These are phyloP conservation scores for Silene vulgaris DNA, from an alignment of 179 eudicot genomes.

Conservation along the genomic window DNA sequence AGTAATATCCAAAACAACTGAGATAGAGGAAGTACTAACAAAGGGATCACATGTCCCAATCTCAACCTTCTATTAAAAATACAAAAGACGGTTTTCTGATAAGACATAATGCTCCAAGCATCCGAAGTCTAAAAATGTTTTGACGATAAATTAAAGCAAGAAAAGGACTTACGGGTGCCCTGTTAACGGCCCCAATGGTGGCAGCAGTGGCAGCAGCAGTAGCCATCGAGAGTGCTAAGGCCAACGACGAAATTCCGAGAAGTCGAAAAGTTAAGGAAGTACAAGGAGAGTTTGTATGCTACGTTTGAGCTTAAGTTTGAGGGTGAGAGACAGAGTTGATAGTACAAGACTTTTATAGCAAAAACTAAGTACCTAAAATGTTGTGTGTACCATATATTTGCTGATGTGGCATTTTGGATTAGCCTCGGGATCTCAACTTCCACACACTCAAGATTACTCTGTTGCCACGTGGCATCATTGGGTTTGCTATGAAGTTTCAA, in stretches of 20 bases:
- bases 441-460: constrained; percentile 70
- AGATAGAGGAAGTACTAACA: no score
- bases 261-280: not conserved
- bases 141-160: not conserved
- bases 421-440: constrained; percentile 39
- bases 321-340: constrained; percentile 2
- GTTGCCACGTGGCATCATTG: constrained; percentile 47
- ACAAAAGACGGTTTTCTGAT: no score
- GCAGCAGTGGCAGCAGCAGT: constrained; percentile 61
- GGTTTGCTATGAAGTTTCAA: not conserved
- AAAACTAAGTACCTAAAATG: not conserved
- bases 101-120: not conserved
- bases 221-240: constrained; percentile 44
- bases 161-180: constrained; percentile 44
- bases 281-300: not conserved
- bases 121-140: not conserved
- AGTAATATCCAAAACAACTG: no score
- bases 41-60: no score
- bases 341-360: not conserved
- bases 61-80: no score
- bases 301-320: constrained; percentile 2
- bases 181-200: constrained; percentile 71
- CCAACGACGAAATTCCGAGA: constrained; percentile 12
- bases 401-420: constrained; percentile 34
- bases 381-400: constrained; percentile 29